phyloP scores from a whole-genome alignment of 169 alveolate species.

The Eimeria nieschulzi region DNA sequence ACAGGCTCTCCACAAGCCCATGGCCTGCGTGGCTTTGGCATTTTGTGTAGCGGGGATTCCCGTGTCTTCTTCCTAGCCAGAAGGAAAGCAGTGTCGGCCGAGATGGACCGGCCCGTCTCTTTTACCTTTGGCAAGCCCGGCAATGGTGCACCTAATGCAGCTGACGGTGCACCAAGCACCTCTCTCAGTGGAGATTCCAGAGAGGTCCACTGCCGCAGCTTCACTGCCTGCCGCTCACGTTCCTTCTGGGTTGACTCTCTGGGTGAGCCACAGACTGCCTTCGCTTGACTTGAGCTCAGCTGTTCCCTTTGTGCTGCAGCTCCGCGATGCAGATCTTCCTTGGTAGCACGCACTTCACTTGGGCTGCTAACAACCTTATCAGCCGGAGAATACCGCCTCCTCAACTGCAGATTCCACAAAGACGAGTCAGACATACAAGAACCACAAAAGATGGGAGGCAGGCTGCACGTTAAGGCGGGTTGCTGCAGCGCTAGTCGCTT shows the following conservation, averaged over 20 bases:
- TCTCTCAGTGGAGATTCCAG: background rate
- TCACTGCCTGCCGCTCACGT: slow-evolving; percentile 1
- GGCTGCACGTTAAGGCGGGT: slow-evolving; percentile 50
- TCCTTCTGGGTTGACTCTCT: background rate
- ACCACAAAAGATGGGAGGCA: slow-evolving; percentile 57
- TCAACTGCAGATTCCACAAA: slow-evolving; percentile 68
- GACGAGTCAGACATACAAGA: slow-evolving; percentile 56
- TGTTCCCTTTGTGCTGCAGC: background rate
- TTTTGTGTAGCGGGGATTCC: background rate
- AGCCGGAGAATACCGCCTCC: slow-evolving; percentile 28
- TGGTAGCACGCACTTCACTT: background rate
- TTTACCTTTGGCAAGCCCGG: too few relatives aligned
- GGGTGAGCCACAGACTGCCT: background rate
- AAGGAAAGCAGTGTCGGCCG: too few relatives aligned
- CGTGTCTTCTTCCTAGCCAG: background rate
- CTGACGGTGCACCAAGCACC: slow-evolving; percentile 1
- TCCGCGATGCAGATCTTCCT: background rate
- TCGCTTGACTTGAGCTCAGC: background rate
- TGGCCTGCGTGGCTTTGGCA: slow-evolving; percentile 64
- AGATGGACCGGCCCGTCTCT: too few relatives aligned
- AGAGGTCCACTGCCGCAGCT: background rate
- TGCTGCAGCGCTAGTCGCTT: slow-evolving; percentile 57
- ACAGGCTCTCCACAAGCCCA: slow-evolving; percentile 70
- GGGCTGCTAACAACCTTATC: background rate
- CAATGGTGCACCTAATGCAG: background rate